phyloP scores from a whole-genome alignment of 768 basidiomycete species.

The Kondoa subrosea region DNA sequence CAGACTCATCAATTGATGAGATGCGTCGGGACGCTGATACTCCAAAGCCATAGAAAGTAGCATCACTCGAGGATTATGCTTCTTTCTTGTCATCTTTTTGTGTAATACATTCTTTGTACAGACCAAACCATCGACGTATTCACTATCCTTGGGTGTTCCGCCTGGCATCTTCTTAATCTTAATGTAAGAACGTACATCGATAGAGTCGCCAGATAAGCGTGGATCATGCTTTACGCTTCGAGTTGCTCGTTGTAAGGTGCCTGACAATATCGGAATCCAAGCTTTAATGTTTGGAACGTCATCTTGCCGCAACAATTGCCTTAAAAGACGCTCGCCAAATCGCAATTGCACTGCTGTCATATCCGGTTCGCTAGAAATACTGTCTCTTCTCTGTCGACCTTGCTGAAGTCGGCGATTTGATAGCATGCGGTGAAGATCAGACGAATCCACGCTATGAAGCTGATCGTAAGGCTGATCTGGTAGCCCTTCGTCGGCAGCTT shows the following conservation, averaged over 20 bases:
- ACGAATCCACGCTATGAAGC: background rate
- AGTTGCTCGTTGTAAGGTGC: slow-evolving; percentile 67
- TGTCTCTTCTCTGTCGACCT: background rate
- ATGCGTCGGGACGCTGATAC: slow-evolving; percentile 51
- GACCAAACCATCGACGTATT: slow-evolving; percentile 90
- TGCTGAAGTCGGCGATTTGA: background rate
- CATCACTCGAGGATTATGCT: slow-evolving; percentile 83
- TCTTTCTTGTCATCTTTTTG: slow-evolving; percentile 71
- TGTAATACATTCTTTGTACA: slow-evolving; percentile 97
- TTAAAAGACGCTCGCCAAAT: slow-evolving; percentile 76
- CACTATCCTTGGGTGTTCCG: slow-evolving; percentile 75
- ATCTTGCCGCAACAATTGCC: slow-evolving; percentile 72
- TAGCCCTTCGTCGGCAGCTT: background rate
- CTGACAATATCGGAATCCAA: slow-evolving; percentile 74
- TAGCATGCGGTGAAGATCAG: background rate
- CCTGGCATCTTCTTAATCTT: slow-evolving; percentile 99
- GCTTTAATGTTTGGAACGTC: slow-evolving; percentile 62
- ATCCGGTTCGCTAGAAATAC: slow-evolving; percentile 28
- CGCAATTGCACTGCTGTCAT: slow-evolving; percentile 71
- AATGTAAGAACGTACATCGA: slow-evolving; percentile 86
- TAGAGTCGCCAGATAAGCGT: slow-evolving; percentile 46
- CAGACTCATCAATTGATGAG: slow-evolving; percentile 82
- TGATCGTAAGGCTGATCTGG: background rate
- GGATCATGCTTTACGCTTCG: slow-evolving; percentile 42
- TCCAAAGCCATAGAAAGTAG: slow-evolving; percentile 45